Conservation (phyloP, 2,329 filamentous ascomycete genomes). For the Cladosporium sp. region DNA sequence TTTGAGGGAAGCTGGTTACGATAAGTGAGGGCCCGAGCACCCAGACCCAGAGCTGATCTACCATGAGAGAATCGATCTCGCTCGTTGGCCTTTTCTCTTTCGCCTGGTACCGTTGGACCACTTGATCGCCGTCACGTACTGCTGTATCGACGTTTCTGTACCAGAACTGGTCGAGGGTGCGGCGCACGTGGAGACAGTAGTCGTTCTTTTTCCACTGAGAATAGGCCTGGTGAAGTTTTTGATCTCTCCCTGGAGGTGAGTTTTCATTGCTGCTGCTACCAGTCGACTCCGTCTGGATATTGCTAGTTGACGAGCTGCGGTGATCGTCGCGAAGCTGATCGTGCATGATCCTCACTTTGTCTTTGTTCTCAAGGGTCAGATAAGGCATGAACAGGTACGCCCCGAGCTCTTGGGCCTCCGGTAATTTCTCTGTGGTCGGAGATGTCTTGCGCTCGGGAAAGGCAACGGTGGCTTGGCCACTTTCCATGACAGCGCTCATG, state of each 20-base stretch:
- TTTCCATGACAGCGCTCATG: neutral
- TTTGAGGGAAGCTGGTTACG: conserved; percentile 60
- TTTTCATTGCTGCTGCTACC: neutral
- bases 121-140: conserved; percentile 63
- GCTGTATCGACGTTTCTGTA: conserved; percentile 66
- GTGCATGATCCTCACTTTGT: conserved; percentile 29
- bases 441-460: neutral
- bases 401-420: neutral
- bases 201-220: conserved; percentile 32
- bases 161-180: conserved; percentile 67
- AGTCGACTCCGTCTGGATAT: neutral
- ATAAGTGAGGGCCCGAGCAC: conserved; percentile 61
- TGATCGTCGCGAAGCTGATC: conserved; percentile 42
- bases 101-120: conserved; percentile 62
- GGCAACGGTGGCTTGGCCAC: neutral
- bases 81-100: conserved; percentile 29
- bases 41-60: conserved; percentile 72
- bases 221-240: conserved; percentile 33
- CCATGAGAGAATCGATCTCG: conserved; percentile 65
- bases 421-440: neutral
- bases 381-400: conserved; percentile 61
- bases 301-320: neutral
- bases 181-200: conserved; percentile 58
- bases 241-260: conserved; percentile 42
- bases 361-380: conserved; percentile 65